Evolutionary conservation across 345 rosid species (phyloP).

Genomic region (Lepidium africanum): DNA sequence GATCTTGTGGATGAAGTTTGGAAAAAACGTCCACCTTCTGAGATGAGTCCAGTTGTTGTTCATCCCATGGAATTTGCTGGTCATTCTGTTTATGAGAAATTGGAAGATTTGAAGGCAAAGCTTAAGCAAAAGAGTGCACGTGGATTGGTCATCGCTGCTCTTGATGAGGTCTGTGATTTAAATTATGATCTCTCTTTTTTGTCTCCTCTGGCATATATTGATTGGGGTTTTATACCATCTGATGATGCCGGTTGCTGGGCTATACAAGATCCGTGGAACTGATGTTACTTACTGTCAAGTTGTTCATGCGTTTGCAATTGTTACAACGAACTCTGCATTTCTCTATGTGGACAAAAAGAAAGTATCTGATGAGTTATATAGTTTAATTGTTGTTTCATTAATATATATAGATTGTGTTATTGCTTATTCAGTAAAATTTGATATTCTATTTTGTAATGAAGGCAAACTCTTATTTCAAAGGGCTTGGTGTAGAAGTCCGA

Average conservation of each 20-base stretch:
- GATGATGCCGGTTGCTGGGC: conserved; percentile 87
- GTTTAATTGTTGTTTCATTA: no score
- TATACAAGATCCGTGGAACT: conserved; percentile 84
- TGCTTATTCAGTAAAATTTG: neutral
- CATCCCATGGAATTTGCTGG: conserved; percentile 79
- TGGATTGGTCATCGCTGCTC: conserved; percentile 65
- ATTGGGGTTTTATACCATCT: no score
- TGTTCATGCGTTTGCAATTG: conserved; percentile 89
- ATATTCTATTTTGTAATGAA: conserved; percentile 10
- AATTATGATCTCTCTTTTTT: conserved; percentile 4
- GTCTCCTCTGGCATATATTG: neutral
- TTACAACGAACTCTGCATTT: conserved; percentile 59
- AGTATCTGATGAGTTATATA: conserved; percentile 43
- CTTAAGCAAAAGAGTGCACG: conserved; percentile 46
- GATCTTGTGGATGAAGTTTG: conserved; percentile 87
- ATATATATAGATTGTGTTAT: neutral
- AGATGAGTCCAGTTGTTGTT: conserved; percentile 47
- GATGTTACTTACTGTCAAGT: conserved; percentile 89
- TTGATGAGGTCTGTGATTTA: conserved; percentile 63
- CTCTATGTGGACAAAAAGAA: conserved; percentile 76
- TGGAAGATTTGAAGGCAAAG: conserved; percentile 55
- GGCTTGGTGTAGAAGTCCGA: conserved; percentile 56
- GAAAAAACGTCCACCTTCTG: conserved; percentile 59
- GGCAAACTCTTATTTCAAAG: conserved; percentile 46
- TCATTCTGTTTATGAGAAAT: conserved; percentile 51